phyloP scores from a whole-genome alignment of 495 filamentous ascomycete genomes.

The Zalerion maritima region DNA sequence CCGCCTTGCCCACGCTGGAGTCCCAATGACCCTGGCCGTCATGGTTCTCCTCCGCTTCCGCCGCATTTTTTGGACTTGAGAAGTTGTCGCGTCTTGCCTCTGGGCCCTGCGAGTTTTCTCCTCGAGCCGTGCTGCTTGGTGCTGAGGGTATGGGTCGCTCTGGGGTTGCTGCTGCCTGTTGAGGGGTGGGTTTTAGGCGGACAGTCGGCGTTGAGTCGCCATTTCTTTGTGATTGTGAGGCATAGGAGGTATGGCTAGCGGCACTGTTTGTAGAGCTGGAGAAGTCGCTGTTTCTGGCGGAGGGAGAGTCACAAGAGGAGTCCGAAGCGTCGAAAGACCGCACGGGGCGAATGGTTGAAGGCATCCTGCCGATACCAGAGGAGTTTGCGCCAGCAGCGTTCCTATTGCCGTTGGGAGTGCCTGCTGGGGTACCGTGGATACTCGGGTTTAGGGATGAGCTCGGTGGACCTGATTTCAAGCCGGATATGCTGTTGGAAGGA shows the following conservation, averaged over 20 bases:
- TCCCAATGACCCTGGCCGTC: slow-evolving; percentile 41
- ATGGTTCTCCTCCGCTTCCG: slow-evolving; percentile 18
- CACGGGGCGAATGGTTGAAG: slow-evolving; percentile 31
- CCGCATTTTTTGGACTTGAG: slow-evolving; percentile 11
- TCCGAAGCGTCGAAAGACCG: slow-evolving; percentile 29
- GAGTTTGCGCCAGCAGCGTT: too few relatives aligned
- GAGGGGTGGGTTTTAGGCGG: slow-evolving; percentile 16
- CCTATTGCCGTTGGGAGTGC: too few relatives aligned
- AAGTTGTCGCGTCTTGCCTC: too few relatives aligned
- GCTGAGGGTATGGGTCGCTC: slow-evolving; percentile 1
- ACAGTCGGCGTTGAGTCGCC: slow-evolving; percentile 14
- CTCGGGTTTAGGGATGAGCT: too few relatives aligned
- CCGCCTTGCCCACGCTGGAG: slow-evolving; percentile 61
- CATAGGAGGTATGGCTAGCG: slow-evolving; percentile 22
- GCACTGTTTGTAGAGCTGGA: slow-evolving; percentile 34
- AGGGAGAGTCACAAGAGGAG: slow-evolving; percentile 15
- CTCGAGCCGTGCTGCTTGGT: too few relatives aligned
- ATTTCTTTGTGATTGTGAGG: slow-evolving; percentile 17
- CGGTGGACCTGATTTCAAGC: too few relatives aligned
- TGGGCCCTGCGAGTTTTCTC: too few relatives aligned
- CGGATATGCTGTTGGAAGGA: too few relatives aligned
- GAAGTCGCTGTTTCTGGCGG: slow-evolving; percentile 27
- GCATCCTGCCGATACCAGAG: slow-evolving; percentile 14
- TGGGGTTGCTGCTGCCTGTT: slow-evolving; percentile 5
- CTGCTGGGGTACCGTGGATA: too few relatives aligned